Percentiles rank a stretch among this genome's conserved stretches.
These are phyloP conservation scores for Vachellia collinsii DNA, from an alignment of 306 rosid genomes.

Conservation along the genomic window DNA sequence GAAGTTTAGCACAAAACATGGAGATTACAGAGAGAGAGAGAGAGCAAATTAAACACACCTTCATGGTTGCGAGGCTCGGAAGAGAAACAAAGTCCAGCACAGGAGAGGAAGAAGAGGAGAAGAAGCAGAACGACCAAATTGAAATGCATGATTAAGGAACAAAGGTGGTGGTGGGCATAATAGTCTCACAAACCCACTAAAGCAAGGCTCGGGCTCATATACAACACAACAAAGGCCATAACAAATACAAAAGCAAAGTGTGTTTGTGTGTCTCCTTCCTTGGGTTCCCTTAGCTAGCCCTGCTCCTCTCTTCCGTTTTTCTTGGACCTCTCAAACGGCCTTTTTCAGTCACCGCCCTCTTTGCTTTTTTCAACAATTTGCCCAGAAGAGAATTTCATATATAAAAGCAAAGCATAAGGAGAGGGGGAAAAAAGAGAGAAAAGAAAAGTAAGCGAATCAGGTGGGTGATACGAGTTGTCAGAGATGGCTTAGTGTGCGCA, in stretches of 20 bases:
- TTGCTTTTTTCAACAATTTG: slow-evolving; percentile 41
- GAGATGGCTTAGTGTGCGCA: slow-evolving; percentile 34
- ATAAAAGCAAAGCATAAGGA: background rate
- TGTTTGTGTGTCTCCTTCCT: background rate
- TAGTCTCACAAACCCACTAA: background rate
- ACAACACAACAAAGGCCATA: background rate
- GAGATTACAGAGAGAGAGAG: background rate
- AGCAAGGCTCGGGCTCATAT: background rate
- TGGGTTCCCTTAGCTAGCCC: background rate
- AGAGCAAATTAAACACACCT: slow-evolving; percentile 47
- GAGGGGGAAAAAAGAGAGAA: background rate
- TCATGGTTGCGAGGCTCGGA: slow-evolving; percentile 92
- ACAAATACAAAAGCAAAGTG: background rate
- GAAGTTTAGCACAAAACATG: background rate
- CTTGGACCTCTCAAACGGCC: slow-evolving; percentile 27
- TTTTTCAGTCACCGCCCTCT: slow-evolving; percentile 40
- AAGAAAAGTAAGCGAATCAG: slow-evolving; percentile 31
- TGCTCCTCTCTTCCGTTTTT: background rate
- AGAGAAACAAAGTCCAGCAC: slow-evolving; percentile 45
- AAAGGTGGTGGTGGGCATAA: slow-evolving; percentile 7
- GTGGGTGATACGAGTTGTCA: slow-evolving; percentile 52
- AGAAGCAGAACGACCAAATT: slow-evolving; percentile 30
- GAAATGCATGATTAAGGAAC: slow-evolving; percentile 45
- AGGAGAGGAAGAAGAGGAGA: slow-evolving; percentile 34
- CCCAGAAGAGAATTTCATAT: background rate